phyloP scores from a whole-genome alignment of 1,284 basidiomycete species.

The Tilletia walkeri region DNA sequence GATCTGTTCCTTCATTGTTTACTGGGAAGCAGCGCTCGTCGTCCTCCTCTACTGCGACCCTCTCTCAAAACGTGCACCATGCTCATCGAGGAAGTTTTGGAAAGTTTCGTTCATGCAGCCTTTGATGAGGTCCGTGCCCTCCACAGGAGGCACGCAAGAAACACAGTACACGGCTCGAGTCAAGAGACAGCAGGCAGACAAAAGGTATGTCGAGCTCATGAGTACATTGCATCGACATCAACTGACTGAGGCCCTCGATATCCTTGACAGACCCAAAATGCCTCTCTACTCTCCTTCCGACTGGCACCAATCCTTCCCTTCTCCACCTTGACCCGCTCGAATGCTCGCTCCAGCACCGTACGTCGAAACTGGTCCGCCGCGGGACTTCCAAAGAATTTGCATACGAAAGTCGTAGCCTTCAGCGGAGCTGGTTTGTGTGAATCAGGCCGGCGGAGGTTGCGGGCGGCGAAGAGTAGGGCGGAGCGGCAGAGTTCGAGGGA shows the following conservation, averaged over 20 bases:
- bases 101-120: too few species aligned
- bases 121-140: too few species aligned
- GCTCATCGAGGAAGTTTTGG: too few species aligned
- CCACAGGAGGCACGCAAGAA: too few species aligned
- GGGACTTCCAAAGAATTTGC: slow-evolving; percentile 44
- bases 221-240: slow-evolving; percentile 1
- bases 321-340: slow-evolving; percentile 37
- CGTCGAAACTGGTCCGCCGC: slow-evolving; percentile 42
- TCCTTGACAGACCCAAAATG: slow-evolving; percentile 46
- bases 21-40: too few species aligned
- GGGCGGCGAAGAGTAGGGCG: slow-evolving; percentile 18
- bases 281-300: slow-evolving; percentile 43
- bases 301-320: slow-evolving; percentile 40
- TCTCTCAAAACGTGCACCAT: too few species aligned
- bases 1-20: too few species aligned
- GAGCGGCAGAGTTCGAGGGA: slow-evolving; percentile 28
- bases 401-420: slow-evolving; percentile 20
- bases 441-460: background rate
- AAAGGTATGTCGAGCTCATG: too few species aligned
- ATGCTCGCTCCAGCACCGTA: slow-evolving; percentile 34
- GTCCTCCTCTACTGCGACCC: too few species aligned
- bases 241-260: slow-evolving; percentile 22
- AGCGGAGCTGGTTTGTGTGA: background rate
- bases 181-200: too few species aligned
- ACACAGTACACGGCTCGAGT: too few species aligned